Evolutionary conservation across 495 filamentous ascomycete species (phyloP), one percentile per base, ranked within the genome.

Genomic region (Aspergillus panamensis): DNA sequence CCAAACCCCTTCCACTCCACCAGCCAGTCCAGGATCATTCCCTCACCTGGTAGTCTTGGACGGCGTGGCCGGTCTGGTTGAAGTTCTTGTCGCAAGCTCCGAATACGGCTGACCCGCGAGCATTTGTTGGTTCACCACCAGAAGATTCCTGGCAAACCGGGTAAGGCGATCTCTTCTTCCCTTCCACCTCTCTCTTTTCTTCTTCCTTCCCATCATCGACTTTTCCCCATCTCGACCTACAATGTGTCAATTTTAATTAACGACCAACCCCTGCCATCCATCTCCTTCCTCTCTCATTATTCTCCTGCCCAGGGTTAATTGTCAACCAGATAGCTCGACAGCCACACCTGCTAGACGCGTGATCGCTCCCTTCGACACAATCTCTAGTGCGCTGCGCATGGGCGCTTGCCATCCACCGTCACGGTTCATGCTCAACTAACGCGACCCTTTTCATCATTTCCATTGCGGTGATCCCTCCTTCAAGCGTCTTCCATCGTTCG

Each of bases 221-320:
- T 43, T 54, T 51, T 12, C 37, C 60, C 53, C 53, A 47, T 48
- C 44, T 59, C 56, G 45, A 55, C 58, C 62, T 60, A 65, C 66
- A 64, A 68, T 60, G 65, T 62, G 61, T 63, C 62, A 68, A 72
- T 65, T 63, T 66, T 66, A 59, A 68, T 69, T 42, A 19, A 19
- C 7, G 42, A 45, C 20, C 17, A 45, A 20, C 42, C 42, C 42
- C 47, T 54, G 49, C 42, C 56, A 47, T 48, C 55, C 53, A 47
- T 53, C 59, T 45, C 37, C 60, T 60, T 63, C 59, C 40, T 12
- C 44, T 51, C 21, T 30, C 29, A 44, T 44, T 32, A 51, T 25
- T 54, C 43, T 14, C 44, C 55, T 32, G 45, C 62, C 53, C 51
- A 55, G 51, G 50, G 44, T 56, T 64, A 59, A 58, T 58, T 50